phyloP scores from a whole-genome alignment of 768 basidiomycete species.

The Coprinopsis sp. region DNA sequence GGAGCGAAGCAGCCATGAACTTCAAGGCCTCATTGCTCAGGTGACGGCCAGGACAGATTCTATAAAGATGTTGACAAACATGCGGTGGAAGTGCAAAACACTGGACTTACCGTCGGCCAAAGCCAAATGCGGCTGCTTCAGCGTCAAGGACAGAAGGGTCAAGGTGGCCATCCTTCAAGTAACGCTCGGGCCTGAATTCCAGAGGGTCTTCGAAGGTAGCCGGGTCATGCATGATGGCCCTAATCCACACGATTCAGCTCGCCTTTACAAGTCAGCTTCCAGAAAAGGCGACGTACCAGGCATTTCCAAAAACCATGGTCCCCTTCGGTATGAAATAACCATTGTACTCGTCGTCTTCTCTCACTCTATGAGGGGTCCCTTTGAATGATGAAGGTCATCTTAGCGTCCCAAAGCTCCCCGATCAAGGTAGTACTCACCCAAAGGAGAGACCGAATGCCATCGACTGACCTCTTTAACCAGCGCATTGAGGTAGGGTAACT shows the following conservation, averaged over 20 bases:
- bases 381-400: background rate
- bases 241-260: too few species aligned
- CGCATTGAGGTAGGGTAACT: slow-evolving; percentile 19
- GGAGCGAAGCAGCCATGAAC: too few species aligned
- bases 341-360: slow-evolving; percentile 28
- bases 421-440: slow-evolving; percentile 7
- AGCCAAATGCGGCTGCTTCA: slow-evolving; percentile 13
- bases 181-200: slow-evolving; percentile 28
- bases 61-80: background rate
- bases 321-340: slow-evolving; percentile 36
- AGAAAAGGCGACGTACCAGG: slow-evolving; percentile 11
- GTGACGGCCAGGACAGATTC: slow-evolving; percentile 18
- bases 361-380: slow-evolving; percentile 12
- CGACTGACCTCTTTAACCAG: slow-evolving; percentile 18
- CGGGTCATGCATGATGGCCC: slow-evolving; percentile 26
- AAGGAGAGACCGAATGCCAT: slow-evolving; percentile 7
- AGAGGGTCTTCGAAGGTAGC: slow-evolving; percentile 26
- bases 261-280: background rate
- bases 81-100: background rate
- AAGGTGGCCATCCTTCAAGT: slow-evolving; percentile 16
- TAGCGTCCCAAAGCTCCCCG: background rate
- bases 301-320: slow-evolving; percentile 18
- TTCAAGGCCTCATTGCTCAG: slow-evolving; percentile 14
- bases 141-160: slow-evolving; percentile 8
- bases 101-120: slow-evolving; percentile 1